These are phyloP conservation scores for Boletus subcaerulescens DNA, from an alignment of 768 basidiomycete genomes.

Conservation along the genomic window DNA sequence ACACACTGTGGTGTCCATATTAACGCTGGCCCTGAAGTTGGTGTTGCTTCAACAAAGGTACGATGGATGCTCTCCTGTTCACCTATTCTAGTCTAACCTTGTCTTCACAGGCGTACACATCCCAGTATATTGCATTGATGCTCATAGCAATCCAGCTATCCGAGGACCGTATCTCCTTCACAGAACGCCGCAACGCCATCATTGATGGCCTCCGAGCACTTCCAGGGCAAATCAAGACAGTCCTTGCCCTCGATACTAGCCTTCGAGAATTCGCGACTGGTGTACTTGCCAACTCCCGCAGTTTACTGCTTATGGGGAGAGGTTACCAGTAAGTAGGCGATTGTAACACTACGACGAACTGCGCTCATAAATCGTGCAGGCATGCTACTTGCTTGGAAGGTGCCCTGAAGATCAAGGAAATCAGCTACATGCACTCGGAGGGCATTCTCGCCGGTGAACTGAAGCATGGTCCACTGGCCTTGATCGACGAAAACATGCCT, in stretches of 20 bases:
- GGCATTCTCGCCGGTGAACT: constrained; percentile 97
- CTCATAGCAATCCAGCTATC: constrained; percentile 99
- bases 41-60: constrained; percentile 98
- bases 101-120: constrained; percentile 80
- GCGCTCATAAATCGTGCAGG: constrained; percentile 32
- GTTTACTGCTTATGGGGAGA: constrained; percentile 93
- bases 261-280: constrained; percentile 84
- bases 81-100: not conserved
- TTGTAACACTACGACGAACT: too few species aligned
- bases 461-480: constrained; percentile 96
- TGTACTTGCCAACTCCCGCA: constrained; percentile 73
- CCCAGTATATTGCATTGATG: constrained; percentile 95
- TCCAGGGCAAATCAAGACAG: constrained; percentile 82
- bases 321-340: constrained; percentile 81
- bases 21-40: constrained; percentile 98
- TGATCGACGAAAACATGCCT: constrained; percentile 98
- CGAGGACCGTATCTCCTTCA: constrained; percentile 94
- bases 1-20: constrained; percentile 99
- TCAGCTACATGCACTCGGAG: constrained; percentile 66
- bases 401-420: constrained; percentile 99
- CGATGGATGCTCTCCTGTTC: not conserved
- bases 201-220: constrained; percentile 91
- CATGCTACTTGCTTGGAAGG: constrained; percentile 98
- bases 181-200: constrained; percentile 86
- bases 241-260: constrained; percentile 73